Evolutionary conservation across 2,329 filamentous ascomycete genomes (phyloP).

Genomic region (Colletotrichum nymphaeae): DNA sequence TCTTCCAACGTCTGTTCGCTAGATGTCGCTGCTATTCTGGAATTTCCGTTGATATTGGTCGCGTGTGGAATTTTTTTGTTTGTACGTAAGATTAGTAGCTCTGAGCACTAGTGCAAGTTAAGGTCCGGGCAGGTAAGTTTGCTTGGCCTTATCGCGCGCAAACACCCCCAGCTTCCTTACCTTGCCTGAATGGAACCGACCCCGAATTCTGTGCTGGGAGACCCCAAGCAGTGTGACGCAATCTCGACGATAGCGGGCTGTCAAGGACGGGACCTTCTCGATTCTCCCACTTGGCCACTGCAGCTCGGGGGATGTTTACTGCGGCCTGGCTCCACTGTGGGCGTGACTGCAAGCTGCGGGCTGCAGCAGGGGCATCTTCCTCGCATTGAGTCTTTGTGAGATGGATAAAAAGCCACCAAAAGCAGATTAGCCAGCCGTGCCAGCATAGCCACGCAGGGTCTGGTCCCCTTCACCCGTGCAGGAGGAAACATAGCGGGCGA

Average conservation of each 20-base stretch:
- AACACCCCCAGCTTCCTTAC: background rate
- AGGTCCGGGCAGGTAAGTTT: background rate
- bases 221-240: constrained; percentile 32
- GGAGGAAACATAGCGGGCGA: constrained; percentile 7
- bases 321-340: constrained; percentile 9
- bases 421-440: constrained; percentile 12
- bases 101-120: background rate
- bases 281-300: background rate
- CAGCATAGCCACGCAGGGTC: constrained; percentile 35
- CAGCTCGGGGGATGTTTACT: constrained; percentile 21
- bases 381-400: background rate
- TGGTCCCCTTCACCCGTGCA: constrained; percentile 35
- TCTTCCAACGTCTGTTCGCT: constrained; percentile 20
- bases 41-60: background rate
- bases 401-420: background rate
- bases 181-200: background rate
- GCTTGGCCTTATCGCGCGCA: background rate
- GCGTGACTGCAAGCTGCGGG: constrained; percentile 13
- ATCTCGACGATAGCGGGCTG: constrained; percentile 18
- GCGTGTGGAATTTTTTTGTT: background rate
- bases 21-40: background rate
- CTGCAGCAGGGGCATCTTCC: constrained; percentile 16
- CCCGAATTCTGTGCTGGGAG: background rate
- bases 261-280: constrained; percentile 19
- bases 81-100: background rate